Evolutionary conservation across 2,329 filamentous ascomycete species (phyloP).

Genomic region (Ceratocystis cubensis): DNA sequence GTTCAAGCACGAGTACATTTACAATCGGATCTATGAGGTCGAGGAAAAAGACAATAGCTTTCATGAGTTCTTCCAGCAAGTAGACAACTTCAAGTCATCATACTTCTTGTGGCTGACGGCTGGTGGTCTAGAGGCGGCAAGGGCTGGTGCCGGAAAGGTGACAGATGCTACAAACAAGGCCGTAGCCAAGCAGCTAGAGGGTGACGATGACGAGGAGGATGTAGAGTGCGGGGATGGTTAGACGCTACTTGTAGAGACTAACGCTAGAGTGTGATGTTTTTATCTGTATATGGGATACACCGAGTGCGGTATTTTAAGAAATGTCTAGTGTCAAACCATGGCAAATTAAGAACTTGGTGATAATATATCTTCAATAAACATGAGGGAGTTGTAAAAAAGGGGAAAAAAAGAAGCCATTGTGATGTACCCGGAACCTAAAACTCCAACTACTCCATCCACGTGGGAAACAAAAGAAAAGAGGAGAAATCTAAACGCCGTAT

Average conservation of each 20-base stretch:
- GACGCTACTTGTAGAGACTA: neutral
- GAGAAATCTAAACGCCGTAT: neutral
- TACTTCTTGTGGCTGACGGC: constrained; percentile 66
- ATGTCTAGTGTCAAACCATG: neutral
- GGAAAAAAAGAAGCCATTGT: neutral
- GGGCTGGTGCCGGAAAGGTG: constrained; percentile 27
- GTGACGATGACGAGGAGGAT: constrained; percentile 40
- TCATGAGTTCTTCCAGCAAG: constrained; percentile 65
- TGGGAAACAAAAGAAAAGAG: neutral
- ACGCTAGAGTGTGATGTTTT: neutral
- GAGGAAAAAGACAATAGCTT: constrained; percentile 80
- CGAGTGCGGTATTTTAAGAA: neutral
- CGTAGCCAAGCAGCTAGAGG: constrained; percentile 38
- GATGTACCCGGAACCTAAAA: neutral
- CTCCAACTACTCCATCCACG: neutral
- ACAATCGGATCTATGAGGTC: constrained; percentile 77
- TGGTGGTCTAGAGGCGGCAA: constrained; percentile 50
- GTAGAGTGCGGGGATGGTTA: constrained; percentile 36
- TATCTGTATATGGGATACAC: neutral
- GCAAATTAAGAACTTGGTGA: neutral
- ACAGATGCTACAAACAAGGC: constrained; percentile 31
- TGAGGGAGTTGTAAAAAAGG: neutral
- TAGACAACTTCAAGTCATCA: constrained; percentile 59
- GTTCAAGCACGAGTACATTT: constrained; percentile 89
- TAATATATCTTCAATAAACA: neutral